Conservation (phyloP, 148 eudicot genomes). For the Silene latifolia region DNA sequence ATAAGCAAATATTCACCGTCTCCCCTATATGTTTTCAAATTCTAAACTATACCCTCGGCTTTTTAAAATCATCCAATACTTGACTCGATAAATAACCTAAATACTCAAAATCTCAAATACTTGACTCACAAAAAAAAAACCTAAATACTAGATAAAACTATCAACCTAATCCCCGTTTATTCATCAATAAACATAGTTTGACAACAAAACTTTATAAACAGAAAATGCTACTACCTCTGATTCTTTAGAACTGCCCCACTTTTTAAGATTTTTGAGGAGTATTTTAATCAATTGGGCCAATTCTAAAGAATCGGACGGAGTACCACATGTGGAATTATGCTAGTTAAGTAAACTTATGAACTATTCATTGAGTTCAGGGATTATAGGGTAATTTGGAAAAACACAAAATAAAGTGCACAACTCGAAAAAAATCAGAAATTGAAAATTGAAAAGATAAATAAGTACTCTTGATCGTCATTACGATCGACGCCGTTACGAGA, state of each 20-base stretch:
- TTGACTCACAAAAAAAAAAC: not conserved
- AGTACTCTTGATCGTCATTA: slow-evolving; percentile 45
- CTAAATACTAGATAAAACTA: not conserved
- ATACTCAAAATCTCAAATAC: not conserved
- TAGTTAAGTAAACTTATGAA: not conserved
- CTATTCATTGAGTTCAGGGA: not conserved
- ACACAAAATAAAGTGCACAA: too few species aligned
- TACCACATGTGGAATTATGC: too few species aligned
- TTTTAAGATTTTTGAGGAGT: too few species aligned
- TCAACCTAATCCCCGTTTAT: too few species aligned
- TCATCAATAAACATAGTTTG: not conserved
- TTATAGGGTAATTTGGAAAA: not conserved
- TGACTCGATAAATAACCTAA: not conserved
- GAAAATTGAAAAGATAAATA: not conserved
- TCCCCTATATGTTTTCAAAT: not conserved
- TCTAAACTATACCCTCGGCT: not conserved
- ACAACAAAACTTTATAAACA: not conserved
- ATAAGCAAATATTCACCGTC: not conserved
- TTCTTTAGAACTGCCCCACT: too few species aligned
- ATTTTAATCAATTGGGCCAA: too few species aligned
- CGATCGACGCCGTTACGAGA: slow-evolving; percentile 26
- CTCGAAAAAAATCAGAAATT: not conserved
- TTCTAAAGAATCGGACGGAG: too few species aligned
- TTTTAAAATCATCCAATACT: not conserved
- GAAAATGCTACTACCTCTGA: too few species aligned